Base-by-base conservation (phyloP, 2,329 filamentous ascomycete genomes). In the Bipolaris bicolor region DNA sequence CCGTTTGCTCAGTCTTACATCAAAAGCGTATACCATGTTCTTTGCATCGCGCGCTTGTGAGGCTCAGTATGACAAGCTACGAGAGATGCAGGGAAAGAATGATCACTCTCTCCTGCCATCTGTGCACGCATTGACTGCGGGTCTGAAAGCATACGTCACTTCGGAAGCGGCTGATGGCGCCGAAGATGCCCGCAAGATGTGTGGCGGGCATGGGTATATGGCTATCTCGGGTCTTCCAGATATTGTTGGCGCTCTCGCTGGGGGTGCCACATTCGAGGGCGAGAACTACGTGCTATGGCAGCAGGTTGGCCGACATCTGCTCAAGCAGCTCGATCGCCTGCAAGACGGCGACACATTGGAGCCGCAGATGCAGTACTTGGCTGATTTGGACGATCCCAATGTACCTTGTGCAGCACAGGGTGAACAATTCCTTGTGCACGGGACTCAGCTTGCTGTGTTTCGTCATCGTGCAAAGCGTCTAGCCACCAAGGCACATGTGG, bases 71-170 rank as follows among this genome's bases (percentile, higher is more conserved):
- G 15, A 34, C 22, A 34, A 44, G 16, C 37, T 58, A 0, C 47
- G 52, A 3, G 48, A 58, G 24, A 58, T 56, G 56, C 52, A 58
- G 24, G 37, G 11, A 9, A 24, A 56, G 10, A 55, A 51, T 2
- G 48, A 58, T 7, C 47, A 60, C n/a, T 34, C 41, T 10, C 37
- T 51, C 16, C 36, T 61, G 7, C 39, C 52, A 7, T 49, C 51
- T 29, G 45, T 61, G 2, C 52, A 81, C 79, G 11, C 81, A 80
- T 1, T 65, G 15, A 57, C 39, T 7, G 50, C 55, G 1, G 55
- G 45, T 1, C 26, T 83, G 37, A 83, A 84, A 62, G 82, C 79
- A 50, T 70, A 82, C 15, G 80, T 80, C 44, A 83, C 81, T 0
- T 80, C 77, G 31, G 71, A 81, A 7, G 79, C 80, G 6, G 80